phyloP scores from a whole-genome alignment of 1,284 basidiomycete genomes.

The Caloboletus inedulis region DNA sequence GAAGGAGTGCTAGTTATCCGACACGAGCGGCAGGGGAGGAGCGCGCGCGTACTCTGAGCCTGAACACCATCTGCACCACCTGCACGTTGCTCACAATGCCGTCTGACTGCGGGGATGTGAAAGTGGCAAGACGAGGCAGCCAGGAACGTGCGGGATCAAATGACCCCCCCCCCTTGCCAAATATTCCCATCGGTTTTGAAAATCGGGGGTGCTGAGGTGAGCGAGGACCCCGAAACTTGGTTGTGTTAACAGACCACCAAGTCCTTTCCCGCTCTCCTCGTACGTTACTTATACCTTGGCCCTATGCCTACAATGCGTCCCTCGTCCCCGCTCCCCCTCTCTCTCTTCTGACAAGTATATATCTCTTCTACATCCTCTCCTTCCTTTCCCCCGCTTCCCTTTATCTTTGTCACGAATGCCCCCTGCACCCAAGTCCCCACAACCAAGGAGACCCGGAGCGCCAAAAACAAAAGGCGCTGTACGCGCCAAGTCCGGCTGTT shows the following conservation, averaged over 20 bases:
- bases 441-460: constrained; percentile 45
- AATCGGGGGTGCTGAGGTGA: constrained; percentile 21
- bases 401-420: constrained; percentile 30
- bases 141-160: constrained; percentile 13
- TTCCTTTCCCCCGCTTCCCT: background rate
- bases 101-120: background rate
- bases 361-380: background rate
- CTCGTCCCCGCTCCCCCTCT: constrained; percentile 13
- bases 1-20: constrained; percentile 9
- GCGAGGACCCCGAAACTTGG: constrained; percentile 23
- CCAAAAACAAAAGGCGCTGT: constrained; percentile 74
- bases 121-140: background rate
- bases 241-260: constrained; percentile 9
- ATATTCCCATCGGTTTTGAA: background rate
- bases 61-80: no score
- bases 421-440: constrained; percentile 37
- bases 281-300: constrained; percentile 36
- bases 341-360: constrained; percentile 5
- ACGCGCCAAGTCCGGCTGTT: constrained; percentile 80
- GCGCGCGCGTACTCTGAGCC: background rate
- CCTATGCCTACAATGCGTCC: constrained; percentile 26
- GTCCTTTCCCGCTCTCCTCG: constrained; percentile 15
- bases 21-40: constrained; percentile 12
- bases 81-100: no score
- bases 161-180: constrained; percentile 8